phyloP scores from a whole-genome alignment of 2,329 filamentous ascomycete species.

The Pseudonectria foliicola region DNA sequence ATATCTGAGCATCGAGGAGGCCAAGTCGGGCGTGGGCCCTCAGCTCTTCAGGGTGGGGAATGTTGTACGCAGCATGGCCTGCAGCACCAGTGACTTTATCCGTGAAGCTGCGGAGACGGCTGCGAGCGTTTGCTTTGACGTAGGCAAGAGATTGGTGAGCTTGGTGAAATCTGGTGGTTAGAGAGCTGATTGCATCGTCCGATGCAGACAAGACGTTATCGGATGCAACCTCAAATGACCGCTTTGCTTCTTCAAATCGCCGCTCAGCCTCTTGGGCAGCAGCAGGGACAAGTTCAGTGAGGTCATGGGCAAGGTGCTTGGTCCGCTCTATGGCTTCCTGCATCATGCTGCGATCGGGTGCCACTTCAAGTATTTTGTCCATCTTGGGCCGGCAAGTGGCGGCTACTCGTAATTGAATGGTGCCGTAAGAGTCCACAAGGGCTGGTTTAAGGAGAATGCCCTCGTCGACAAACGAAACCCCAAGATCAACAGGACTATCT shows the following conservation, averaged over 20 bases:
- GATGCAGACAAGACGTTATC: slow-evolving; percentile 23
- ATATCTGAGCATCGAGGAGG: slow-evolving; percentile 47
- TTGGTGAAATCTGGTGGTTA: slow-evolving; percentile 14
- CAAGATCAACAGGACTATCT: slow-evolving; percentile 39
- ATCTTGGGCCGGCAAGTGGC: slow-evolving; percentile 54
- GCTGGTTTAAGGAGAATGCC: slow-evolving; percentile 47
- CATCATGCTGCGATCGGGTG: slow-evolving; percentile 47
- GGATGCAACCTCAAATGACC: slow-evolving; percentile 25
- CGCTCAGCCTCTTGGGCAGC: slow-evolving; percentile 32
- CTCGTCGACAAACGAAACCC: slow-evolving; percentile 40
- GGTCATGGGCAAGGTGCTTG: slow-evolving; percentile 34
- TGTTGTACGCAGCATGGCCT: slow-evolving; percentile 12
- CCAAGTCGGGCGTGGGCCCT: slow-evolving; percentile 36
- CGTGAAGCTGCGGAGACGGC: slow-evolving; percentile 11
- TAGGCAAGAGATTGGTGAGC: slow-evolving; percentile 17
- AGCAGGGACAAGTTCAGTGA: slow-evolving; percentile 34
- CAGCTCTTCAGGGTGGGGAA: slow-evolving; percentile 19
- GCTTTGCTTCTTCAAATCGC: slow-evolving; percentile 27
- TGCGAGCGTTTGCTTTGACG: slow-evolving; percentile 11
- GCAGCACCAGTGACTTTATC: slow-evolving; percentile 12
- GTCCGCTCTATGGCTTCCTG: slow-evolving; percentile 38
- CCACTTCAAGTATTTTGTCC: slow-evolving; percentile 53
- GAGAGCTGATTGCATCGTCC: slow-evolving; percentile 19
- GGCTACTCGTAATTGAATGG: slow-evolving; percentile 50
- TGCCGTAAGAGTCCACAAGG: slow-evolving; percentile 47